Conservation (phyloP, 2,329 filamentous ascomycete species). For the Aspergillus pseudoviridinutans region DNA sequence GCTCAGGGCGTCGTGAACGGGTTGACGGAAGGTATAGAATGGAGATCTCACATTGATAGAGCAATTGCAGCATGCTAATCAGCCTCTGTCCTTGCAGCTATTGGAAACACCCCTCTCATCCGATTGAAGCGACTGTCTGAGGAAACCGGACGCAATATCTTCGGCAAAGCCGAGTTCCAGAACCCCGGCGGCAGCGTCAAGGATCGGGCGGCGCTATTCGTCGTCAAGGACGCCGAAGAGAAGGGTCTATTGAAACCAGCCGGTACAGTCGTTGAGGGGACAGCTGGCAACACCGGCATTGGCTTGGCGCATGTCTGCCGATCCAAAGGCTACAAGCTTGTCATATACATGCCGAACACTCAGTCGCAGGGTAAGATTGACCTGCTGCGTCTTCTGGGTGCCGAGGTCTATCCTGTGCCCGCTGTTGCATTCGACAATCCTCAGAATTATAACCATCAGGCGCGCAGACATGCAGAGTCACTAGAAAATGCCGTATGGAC, state of each 20-base stretch:
- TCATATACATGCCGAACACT: slow-evolving; percentile 99
- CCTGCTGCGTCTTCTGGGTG: slow-evolving; percentile 81
- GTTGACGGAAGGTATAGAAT: slow-evolving; percentile 68
- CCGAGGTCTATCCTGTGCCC: slow-evolving; percentile 92
- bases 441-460: slow-evolving; percentile 97
- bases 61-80: not conserved
- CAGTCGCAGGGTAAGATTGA: slow-evolving; percentile 98
- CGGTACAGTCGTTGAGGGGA: slow-evolving; percentile 94
- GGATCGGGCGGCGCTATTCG: slow-evolving; percentile 90
- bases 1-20: slow-evolving; percentile 76
- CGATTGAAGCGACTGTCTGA: slow-evolving; percentile 82
- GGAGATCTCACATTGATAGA: not conserved
- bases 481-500: slow-evolving; percentile 94
- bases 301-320: slow-evolving; percentile 95
- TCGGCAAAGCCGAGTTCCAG: slow-evolving; percentile 98
- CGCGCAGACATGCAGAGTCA: slow-evolving; percentile 78
- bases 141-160: slow-evolving; percentile 86
- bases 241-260: slow-evolving; percentile 75
- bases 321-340: slow-evolving; percentile 83
- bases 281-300: slow-evolving; percentile 96
- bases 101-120: slow-evolving; percentile 95
- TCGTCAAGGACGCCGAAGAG: slow-evolving; percentile 91
- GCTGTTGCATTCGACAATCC: slow-evolving; percentile 94
- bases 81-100: slow-evolving; percentile 55
- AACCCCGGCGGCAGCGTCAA: slow-evolving; percentile 97